Evolutionary conservation across 306 rosid genomes (phyloP).

Genomic region (Trifolium fragiferum): DNA sequence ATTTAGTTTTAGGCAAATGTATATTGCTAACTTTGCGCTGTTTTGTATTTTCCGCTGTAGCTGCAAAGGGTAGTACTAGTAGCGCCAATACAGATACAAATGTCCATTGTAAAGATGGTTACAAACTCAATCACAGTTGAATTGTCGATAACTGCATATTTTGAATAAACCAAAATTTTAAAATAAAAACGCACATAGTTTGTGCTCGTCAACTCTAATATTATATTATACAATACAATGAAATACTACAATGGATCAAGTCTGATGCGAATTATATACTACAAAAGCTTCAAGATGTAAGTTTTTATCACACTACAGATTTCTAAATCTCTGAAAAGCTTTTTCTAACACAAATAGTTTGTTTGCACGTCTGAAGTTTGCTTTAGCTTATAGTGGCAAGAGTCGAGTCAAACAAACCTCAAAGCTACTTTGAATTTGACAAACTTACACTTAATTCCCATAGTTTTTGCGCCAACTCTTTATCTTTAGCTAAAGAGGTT

Average conservation of each 20-base stretch:
- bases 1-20: slow-evolving; percentile 42
- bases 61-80: slow-evolving; percentile 35
- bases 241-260: background rate
- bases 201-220: background rate
- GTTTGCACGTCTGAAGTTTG: slow-evolving; percentile 12
- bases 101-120: slow-evolving; percentile 45
- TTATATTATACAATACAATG: background rate
- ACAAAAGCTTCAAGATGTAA: background rate
- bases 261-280: background rate
- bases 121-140: slow-evolving; percentile 25
- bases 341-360: slow-evolving; percentile 20
- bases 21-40: slow-evolving; percentile 16
- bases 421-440: slow-evolving; percentile 47
- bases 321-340: slow-evolving; percentile 21
- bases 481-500: slow-evolving; percentile 60
- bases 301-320: slow-evolving; percentile 3
- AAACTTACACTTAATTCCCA: slow-evolving; percentile 79
- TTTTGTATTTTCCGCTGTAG: slow-evolving; percentile 31
- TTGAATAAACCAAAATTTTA: background rate
- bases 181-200: background rate
- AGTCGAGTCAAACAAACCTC: slow-evolving; percentile 28
- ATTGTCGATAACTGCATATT: background rate
- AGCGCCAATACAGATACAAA: slow-evolving; percentile 6
- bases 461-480: slow-evolving; percentile 59
- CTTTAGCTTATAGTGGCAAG: background rate